These are phyloP conservation scores for Olyra latifolia DNA, from an alignment of 176 grass and related monocot genomes.

Conservation along the genomic window DNA sequence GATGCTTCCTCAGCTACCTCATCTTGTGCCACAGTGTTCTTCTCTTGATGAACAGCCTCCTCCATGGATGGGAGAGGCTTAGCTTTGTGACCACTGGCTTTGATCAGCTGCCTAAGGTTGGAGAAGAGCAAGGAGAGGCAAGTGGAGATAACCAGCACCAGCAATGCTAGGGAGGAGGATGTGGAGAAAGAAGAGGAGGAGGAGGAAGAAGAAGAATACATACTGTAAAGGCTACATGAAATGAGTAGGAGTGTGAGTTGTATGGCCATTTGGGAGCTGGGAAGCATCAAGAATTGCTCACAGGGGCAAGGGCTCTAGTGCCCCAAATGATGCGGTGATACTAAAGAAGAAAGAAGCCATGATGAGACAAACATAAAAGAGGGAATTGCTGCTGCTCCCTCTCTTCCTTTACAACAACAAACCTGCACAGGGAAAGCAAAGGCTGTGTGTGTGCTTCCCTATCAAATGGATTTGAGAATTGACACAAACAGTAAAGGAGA, in stretches of 20 bases:
- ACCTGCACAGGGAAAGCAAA: constrained; percentile 45
- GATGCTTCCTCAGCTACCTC: constrained; percentile 6
- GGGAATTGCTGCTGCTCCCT: constrained; percentile 7
- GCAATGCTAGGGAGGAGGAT: constrained; percentile 58
- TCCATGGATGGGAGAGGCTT: constrained; percentile 38
- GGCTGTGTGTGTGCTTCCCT: constrained; percentile 21
- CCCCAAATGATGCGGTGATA: constrained; percentile 40
- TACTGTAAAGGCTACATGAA: constrained; percentile 73
- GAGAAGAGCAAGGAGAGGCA: constrained; percentile 62
- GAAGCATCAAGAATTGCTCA: constrained; percentile 47
- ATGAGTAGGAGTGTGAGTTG: constrained; percentile 74
- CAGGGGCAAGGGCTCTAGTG: constrained; percentile 39
- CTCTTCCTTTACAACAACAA: constrained; percentile 39
- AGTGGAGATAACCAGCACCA: constrained; percentile 57
- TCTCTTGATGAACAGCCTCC: constrained; percentile 22
- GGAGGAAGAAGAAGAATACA: constrained; percentile 38
- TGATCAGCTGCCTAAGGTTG: constrained; percentile 47
- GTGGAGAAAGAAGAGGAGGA: constrained; percentile 39
- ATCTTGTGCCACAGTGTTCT: constrained; percentile 37
- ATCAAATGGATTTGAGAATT: constrained; percentile 45
- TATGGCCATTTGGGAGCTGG: constrained; percentile 59
- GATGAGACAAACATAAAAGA: constrained; percentile 49
- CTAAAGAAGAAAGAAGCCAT: constrained; percentile 56
- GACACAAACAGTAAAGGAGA: constrained; percentile 29
- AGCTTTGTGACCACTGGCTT: constrained; percentile 23